Percentiles rank a stretch among this genome's conserved stretches.
Evolutionary conservation across 148 eudicot genomes (phyloP).

Genomic region (Nepenthes mirabilis): DNA sequence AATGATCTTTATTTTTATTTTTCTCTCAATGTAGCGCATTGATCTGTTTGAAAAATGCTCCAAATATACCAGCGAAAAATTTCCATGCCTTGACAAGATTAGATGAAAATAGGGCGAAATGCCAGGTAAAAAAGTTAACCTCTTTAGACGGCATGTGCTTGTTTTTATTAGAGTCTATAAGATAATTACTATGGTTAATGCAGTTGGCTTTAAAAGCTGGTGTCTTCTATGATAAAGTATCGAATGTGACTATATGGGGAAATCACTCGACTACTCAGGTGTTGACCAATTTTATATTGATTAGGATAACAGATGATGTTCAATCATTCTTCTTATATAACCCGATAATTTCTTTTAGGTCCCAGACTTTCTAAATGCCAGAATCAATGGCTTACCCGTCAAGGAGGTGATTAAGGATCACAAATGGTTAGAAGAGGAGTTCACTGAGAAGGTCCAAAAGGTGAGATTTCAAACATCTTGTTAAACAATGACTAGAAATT

Average conservation of each 20-base stretch:
- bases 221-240: slow-evolving; percentile 93
- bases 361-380: slow-evolving; percentile 88
- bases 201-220: slow-evolving; percentile 97
- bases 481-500: not conserved
- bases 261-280: slow-evolving; percentile 99
- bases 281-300: not conserved
- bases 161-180: not conserved
- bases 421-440: slow-evolving; percentile 91
- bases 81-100: slow-evolving; percentile 94
- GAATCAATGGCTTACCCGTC: slow-evolving; percentile 73
- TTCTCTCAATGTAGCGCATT: slow-evolving; percentile 52
- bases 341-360: slow-evolving; percentile 31
- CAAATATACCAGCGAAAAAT: slow-evolving; percentile 90
- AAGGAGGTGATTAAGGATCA: slow-evolving; percentile 75
- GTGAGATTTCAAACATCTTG: slow-evolving; percentile 16
- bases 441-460: slow-evolving; percentile 74
- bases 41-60: slow-evolving; percentile 97
- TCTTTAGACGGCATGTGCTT: not conserved
- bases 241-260: slow-evolving; percentile 97
- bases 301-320: not conserved
- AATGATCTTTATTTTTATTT: no score
- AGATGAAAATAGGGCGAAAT: slow-evolving; percentile 98
- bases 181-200: slow-evolving; percentile 8
- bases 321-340: not conserved
- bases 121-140: slow-evolving; percentile 45